A percentile compares a stretch with the other conserved stretches of the same genome.
Evolutionary conservation across 345 rosid genomes (phyloP).

Genomic region (Turnera subulata): DNA sequence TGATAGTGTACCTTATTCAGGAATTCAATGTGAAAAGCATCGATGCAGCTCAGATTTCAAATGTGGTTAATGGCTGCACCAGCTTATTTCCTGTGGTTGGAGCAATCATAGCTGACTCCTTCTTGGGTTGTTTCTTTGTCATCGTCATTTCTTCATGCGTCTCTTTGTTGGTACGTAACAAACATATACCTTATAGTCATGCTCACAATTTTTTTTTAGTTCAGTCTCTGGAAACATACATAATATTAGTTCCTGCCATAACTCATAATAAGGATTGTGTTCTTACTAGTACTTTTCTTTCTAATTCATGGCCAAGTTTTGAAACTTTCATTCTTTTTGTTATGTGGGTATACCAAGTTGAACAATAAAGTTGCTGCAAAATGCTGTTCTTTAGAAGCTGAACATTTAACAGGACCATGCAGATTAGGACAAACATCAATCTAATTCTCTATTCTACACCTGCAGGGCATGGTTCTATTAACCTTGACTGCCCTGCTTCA

Average conservation of each 20-base stretch:
- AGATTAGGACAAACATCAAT: not conserved
- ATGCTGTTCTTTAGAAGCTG: too few species aligned
- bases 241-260: too few species aligned
- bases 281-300: too few species aligned
- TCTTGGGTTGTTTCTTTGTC: slow-evolving; percentile 15
- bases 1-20: slow-evolving; percentile 28
- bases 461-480: slow-evolving; percentile 41
- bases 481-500: slow-evolving; percentile 29
- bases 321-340: too few species aligned
- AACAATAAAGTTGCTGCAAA: too few species aligned
- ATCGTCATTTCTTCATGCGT: slow-evolving; percentile 4
- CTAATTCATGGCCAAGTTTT: too few species aligned
- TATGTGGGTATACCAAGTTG: too few species aligned
- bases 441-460: not conserved
- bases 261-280: too few species aligned
- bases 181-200: too few species aligned
- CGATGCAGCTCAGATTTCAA: slow-evolving; percentile 28
- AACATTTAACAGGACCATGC: too few species aligned
- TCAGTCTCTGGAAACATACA: too few species aligned
- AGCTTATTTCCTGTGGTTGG: slow-evolving; percentile 17
- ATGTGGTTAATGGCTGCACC: slow-evolving; percentile 19
- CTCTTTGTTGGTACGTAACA: slow-evolving; percentile 26
- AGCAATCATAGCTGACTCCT: slow-evolving; percentile 22
- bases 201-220: too few species aligned
- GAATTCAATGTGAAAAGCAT: slow-evolving; percentile 26